Percentiles rank a stretch among this genome's conserved stretches.
Evolutionary conservation across 2,329 filamentous ascomycete genomes (phyloP).

Genomic region (Ophiosphaerella herpotricha): DNA sequence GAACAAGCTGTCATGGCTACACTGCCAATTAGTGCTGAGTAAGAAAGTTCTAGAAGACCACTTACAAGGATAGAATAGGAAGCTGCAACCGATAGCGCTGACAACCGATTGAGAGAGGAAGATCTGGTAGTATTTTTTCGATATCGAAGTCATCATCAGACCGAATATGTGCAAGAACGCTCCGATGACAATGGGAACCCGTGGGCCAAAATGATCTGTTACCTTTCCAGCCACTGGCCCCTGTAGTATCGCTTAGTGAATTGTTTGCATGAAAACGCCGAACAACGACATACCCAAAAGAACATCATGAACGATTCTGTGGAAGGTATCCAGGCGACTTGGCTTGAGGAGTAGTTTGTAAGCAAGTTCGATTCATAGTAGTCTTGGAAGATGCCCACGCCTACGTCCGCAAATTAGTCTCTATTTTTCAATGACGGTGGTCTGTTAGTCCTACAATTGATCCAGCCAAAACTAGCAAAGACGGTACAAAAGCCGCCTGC

Average conservation of each 20-base stretch:
- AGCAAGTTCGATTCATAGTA: slow-evolving; percentile 47
- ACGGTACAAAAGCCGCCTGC: slow-evolving; percentile 36
- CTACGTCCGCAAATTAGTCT: slow-evolving; percentile 3
- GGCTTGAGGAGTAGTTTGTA: slow-evolving; percentile 26
- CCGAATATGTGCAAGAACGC: slow-evolving; percentile 57
- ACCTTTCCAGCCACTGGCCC: slow-evolving; percentile 35
- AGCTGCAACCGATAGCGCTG: slow-evolving; percentile 48
- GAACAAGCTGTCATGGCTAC: no score
- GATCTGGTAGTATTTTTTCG: slow-evolving; percentile 55
- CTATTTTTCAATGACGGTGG: background rate
- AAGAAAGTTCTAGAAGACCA: no score
- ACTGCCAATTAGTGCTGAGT: no score
- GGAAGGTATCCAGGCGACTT: slow-evolving; percentile 47
- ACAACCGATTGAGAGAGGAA: slow-evolving; percentile 57
- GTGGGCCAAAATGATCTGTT: slow-evolving; percentile 40
- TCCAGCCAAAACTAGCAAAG: slow-evolving; percentile 44
- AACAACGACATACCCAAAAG: slow-evolving; percentile 32
- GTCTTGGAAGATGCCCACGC: slow-evolving; percentile 45
- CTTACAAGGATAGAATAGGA: slow-evolving; percentile 11
- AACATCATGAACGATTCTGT: slow-evolving; percentile 51
- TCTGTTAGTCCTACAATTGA: slow-evolving; percentile 8
- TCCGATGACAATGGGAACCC: slow-evolving; percentile 44
- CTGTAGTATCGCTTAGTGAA: slow-evolving; percentile 44
- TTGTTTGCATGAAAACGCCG: background rate
- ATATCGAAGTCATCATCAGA: slow-evolving; percentile 63